These are phyloP conservation scores for Neocucurbitaria cava DNA, from an alignment of 2,329 filamentous ascomycete genomes.

Conservation along the genomic window DNA sequence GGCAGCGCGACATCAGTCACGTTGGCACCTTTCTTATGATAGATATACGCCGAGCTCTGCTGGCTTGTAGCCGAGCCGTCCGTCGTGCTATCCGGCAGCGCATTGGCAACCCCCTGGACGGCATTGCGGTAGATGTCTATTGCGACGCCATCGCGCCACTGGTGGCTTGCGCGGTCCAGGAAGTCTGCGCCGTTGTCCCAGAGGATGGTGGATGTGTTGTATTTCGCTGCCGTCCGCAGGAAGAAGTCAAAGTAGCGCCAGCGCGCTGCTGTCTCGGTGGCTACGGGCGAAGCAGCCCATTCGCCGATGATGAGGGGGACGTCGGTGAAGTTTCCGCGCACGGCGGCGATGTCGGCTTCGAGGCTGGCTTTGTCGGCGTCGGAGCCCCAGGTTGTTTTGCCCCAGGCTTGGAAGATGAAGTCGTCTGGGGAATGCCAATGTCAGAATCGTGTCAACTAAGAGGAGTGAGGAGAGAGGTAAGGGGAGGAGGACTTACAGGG, in stretches of 20 bases:
- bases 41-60: constrained; percentile 61
- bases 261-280: constrained; percentile 62
- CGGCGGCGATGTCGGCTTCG: constrained; percentile 57
- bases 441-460: constrained; percentile 15
- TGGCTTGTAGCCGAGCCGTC: constrained; percentile 57
- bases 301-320: constrained; percentile 66
- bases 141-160: constrained; percentile 60
- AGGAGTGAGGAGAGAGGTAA: too few species aligned
- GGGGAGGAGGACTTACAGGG: constrained; percentile 61
- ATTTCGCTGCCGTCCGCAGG: constrained; percentile 56
- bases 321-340: constrained; percentile 63
- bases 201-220: constrained; percentile 60
- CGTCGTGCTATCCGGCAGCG: constrained; percentile 60
- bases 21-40: constrained; percentile 57
- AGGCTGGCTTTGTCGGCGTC: constrained; percentile 60
- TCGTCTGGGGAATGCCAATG: constrained; percentile 27
- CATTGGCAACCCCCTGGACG: constrained; percentile 54
- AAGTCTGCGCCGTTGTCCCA: constrained; percentile 68
- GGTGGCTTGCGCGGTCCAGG: constrained; percentile 57
- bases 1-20: constrained; percentile 55
- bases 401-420: constrained; percentile 58
- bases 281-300: constrained; percentile 59
- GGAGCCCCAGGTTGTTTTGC: constrained; percentile 67
- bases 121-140: constrained; percentile 58
- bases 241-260: constrained; percentile 67